Conservation (phyloP, 1,139 yeast genomes). For the Protomyces macrosporus region DNA sequence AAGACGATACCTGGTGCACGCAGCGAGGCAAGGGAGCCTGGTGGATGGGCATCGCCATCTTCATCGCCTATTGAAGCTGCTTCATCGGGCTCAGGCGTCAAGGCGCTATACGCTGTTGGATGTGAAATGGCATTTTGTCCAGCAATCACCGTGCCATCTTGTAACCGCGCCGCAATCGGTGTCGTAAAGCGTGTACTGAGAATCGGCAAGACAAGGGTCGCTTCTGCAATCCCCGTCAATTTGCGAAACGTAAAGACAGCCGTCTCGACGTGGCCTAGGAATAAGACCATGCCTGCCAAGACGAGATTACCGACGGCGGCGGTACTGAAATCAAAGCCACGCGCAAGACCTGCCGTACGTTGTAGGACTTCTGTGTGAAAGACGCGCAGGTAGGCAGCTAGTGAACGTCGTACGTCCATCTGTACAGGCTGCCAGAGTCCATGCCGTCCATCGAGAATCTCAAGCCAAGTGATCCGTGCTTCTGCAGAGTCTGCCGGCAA, state of each 20-base stretch:
- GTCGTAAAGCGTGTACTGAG: constrained; percentile 78
- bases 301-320: constrained; percentile 85
- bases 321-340: constrained; percentile 59
- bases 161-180: constrained; percentile 72
- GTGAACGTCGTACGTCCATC: constrained; percentile 63
- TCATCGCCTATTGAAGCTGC: constrained; percentile 34
- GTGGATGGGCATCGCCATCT: constrained; percentile 60
- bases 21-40: constrained; percentile 74
- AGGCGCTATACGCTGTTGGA: constrained; percentile 44
- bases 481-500: constrained; percentile 48
- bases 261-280: constrained; percentile 77
- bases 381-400: constrained; percentile 71
- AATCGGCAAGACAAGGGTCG: constrained; percentile 66
- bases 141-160: constrained; percentile 67
- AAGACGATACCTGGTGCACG: constrained; percentile 65
- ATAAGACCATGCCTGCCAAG: constrained; percentile 72
- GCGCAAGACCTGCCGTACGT: constrained; percentile 52
- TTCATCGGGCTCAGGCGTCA: background rate
- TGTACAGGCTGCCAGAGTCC: constrained; percentile 58
- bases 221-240: constrained; percentile 57
- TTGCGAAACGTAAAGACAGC: constrained; percentile 72
- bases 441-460: constrained; percentile 75
- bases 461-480: constrained; percentile 71
- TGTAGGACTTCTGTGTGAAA: constrained; percentile 72
- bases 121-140: constrained; percentile 97